Evolutionary conservation across 2,329 filamentous ascomycete species (phyloP), one percentile per base, ranked within the genome.

Genomic region (Colletotrichum viniferum): DNA sequence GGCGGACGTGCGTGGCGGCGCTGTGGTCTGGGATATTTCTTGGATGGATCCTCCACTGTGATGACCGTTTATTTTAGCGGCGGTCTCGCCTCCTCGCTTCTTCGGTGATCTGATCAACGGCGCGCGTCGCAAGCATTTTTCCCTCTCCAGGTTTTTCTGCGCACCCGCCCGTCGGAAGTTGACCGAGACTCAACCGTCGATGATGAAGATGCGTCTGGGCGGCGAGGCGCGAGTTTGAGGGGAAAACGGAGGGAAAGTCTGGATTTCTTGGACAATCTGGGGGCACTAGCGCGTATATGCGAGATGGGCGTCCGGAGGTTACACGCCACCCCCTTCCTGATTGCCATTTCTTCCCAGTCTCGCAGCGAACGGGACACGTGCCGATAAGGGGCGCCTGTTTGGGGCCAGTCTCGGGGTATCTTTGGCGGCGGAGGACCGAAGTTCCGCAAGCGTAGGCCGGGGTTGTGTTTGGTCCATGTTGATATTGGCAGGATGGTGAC

Each of bases 301-400:
- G 65, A 73, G 69, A 75, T 75, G 36, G 36, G 62, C 26, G 38
- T 72, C 69, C 34, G 73, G 73, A 72, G 69, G 73, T 72, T 72
- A 67, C 69, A 74, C 18, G 18, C 28, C 24, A 62, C 32, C 18
- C 63, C 60, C 60, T 24, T 28, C 60, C 32, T 30, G 60, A 63
- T 18, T 38, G 36, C 36, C 16, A 38, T 38, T 38, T 38, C 36
- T 38, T 38, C 36, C 36, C 36, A 38, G 56, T 60, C 56, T 18
- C 24, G 24, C 56, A 26, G 16, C 26, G 26, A 18, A 60, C 14
- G 36, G 14, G 56, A 32, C 63, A 66, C 36, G 64, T 66, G 64
- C 43, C 56, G 56, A 30, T 24, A 61, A 34, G 18, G 58, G 28
- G 58, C 58, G 12, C 28, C 28, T 21, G n/a, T 61, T 61, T 36